A percentile compares a stretch with the other conserved stretches of the same genome.
phyloP scores from a whole-genome alignment of 2,329 filamentous ascomycete genomes.

The Grosmannia serpens region DNA sequence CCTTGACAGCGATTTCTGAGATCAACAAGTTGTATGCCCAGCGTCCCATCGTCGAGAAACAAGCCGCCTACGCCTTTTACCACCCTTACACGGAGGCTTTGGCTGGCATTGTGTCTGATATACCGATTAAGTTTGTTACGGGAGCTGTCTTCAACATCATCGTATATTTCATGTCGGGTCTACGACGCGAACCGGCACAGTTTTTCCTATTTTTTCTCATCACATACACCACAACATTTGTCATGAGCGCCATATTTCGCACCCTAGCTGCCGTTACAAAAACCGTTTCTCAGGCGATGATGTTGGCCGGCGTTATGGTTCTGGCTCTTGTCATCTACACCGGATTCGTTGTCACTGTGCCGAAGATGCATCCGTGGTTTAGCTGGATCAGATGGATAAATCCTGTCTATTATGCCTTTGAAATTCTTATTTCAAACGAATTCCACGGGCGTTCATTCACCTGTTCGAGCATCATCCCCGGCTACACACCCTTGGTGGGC shows the following conservation, averaged over 20 bases:
- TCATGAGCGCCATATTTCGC: constrained; percentile 80
- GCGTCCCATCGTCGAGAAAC: constrained; percentile 86
- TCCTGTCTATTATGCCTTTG: constrained; percentile 69
- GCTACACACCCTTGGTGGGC: constrained; percentile 23
- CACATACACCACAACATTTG: constrained; percentile 59
- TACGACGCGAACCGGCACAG: constrained; percentile 58
- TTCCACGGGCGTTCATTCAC: constrained; percentile 54
- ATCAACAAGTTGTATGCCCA: constrained; percentile 80
- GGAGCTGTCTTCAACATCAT: constrained; percentile 65
- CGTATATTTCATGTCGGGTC: constrained; percentile 78
- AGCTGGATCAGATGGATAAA: constrained; percentile 75
- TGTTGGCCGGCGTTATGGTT: constrained; percentile 48
- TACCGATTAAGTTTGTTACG: constrained; percentile 73
- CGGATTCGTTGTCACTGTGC: constrained; percentile 51
- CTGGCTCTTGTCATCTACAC: constrained; percentile 58
- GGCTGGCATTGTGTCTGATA: constrained; percentile 72
- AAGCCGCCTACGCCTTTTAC: constrained; percentile 74
- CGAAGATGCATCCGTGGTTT: constrained; percentile 68
- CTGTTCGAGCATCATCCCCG: constrained; percentile 29
- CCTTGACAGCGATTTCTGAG: constrained; percentile 69
- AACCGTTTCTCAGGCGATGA: constrained; percentile 53
- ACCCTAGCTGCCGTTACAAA: constrained; percentile 64
- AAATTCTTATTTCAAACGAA: constrained; percentile 71
- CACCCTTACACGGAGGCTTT: constrained; percentile 83
- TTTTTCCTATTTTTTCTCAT: constrained; percentile 84